Base-by-base conservation (phyloP, 805 yeast species). In the Suhomyces kilbournensis region DNA sequence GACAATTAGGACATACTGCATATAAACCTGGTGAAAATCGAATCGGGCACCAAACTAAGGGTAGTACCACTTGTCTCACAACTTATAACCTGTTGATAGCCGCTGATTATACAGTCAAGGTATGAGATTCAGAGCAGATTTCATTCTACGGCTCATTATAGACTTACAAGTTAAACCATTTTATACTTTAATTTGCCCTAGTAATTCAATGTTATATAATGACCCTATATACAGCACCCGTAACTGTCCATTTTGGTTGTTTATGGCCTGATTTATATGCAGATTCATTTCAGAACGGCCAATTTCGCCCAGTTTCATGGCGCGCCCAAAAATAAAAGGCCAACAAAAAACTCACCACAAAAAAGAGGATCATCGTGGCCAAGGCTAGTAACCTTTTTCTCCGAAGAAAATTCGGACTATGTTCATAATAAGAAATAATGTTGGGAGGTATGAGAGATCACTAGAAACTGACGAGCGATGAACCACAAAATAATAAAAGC, bases 271-370 rank as follows among this genome's bases (percentile, higher is more conserved):
- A 32, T 32, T 32, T 7, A n/a, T 32, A 32, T n/a, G 35, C 15
- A 32, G 35, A 32, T 32, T 17, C 17, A 32, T 32, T 7, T n/a
- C 15, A 32, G 7, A 30, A 14, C 15, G 35, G 42, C 42, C 22
- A 38, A n/a, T 19, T 38, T 35, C n/a, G 22, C 17, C 20, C 40
- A 17, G 12, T 6, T 38, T 38, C 6, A 10, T n/a, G 42, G 42
- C 20, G 42, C 42, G 19, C 42, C 42, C 42, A 38, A 38, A 35
- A 38, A n/a, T 38, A 38, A 38, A 38, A 38, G 42, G 42, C 42
- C 42, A 38, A 38, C 42, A 38, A 38, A 38, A 38, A 38, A 17
- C 42, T 15, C 22, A 19, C 42, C 42, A 38, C 42, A 38, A 38
- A 38, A 35, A 38, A 19, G 23, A 38, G 17, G 42, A 32, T 8